phyloP scores from a whole-genome alignment of 805 yeast species.

The Kodamaea sagamina region DNA sequence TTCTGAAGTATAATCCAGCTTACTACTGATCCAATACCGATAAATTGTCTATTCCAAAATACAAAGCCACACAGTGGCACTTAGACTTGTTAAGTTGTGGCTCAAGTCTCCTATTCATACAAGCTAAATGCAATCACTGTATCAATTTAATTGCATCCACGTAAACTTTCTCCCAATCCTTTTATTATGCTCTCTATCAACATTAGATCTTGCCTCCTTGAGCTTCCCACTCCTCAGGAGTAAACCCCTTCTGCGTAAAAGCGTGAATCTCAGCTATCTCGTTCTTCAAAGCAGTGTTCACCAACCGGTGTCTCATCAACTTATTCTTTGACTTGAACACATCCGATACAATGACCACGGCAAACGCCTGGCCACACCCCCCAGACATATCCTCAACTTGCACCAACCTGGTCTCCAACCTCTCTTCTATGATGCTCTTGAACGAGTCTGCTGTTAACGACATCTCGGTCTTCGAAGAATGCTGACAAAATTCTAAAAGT shows the following conservation, averaged over 20 bases:
- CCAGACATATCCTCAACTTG: constrained; percentile 76
- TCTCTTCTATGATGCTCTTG: constrained; percentile 50
- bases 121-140: not conserved
- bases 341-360: constrained; percentile 78
- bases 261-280: constrained; percentile 91
- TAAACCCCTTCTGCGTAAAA: constrained; percentile 87
- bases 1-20: no score
- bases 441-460: constrained; percentile 43
- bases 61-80: no score
- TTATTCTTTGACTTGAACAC: constrained; percentile 79
- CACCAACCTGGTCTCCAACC: constrained; percentile 63
- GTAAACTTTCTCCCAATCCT: not conserved
- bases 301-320: constrained; percentile 81
- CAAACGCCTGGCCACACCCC: constrained; percentile 98
- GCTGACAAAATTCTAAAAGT: not conserved
- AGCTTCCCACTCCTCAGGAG: constrained; percentile 79
- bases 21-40: no score
- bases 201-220: constrained; percentile 6
- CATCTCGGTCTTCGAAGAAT: constrained; percentile 20
- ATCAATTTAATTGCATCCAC: not conserved
- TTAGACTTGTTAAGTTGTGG: not conserved
- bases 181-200: not conserved
- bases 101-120: not conserved
- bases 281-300: constrained; percentile 76
- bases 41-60: no score